phyloP scores from a whole-genome alignment of 129 eudicot genomes.

The Centaurea solstitialis region DNA sequence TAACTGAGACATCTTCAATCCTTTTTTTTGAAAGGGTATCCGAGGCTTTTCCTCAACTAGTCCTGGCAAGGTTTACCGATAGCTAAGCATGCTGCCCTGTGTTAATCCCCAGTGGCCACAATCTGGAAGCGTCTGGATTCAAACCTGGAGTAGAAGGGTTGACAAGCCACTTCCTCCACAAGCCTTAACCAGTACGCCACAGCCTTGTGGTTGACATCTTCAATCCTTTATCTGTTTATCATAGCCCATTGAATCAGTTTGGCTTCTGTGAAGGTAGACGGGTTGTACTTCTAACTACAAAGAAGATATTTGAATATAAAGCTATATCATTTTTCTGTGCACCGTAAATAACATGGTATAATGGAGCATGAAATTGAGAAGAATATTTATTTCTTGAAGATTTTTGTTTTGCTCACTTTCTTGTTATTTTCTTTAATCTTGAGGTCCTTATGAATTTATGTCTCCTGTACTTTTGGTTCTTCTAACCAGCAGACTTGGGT shows the following conservation, averaged over 20 bases:
- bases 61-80: too few species aligned
- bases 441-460: background rate
- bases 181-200: too few species aligned
- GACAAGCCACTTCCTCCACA: too few species aligned
- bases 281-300: background rate
- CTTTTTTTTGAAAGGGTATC: background rate
- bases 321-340: background rate
- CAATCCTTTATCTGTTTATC: too few species aligned
- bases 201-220: too few species aligned
- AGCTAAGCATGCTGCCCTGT: too few species aligned
- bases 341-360: background rate
- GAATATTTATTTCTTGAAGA: background rate
- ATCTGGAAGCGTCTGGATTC: too few species aligned
- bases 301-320: background rate
- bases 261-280: background rate
- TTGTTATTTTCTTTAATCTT: background rate
- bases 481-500: too few species aligned
- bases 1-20: background rate
- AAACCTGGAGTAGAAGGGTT: too few species aligned
- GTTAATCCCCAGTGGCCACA: too few species aligned
- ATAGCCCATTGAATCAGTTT: background rate
- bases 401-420: background rate
- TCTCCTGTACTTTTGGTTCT: background rate
- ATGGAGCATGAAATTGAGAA: background rate
- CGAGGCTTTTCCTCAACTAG: too few species aligned